Evolutionary conservation across 2,329 filamentous ascomycete species (phyloP), one percentile per base, ranked within the genome.

Genomic region (Ilyonectria destructans): DNA sequence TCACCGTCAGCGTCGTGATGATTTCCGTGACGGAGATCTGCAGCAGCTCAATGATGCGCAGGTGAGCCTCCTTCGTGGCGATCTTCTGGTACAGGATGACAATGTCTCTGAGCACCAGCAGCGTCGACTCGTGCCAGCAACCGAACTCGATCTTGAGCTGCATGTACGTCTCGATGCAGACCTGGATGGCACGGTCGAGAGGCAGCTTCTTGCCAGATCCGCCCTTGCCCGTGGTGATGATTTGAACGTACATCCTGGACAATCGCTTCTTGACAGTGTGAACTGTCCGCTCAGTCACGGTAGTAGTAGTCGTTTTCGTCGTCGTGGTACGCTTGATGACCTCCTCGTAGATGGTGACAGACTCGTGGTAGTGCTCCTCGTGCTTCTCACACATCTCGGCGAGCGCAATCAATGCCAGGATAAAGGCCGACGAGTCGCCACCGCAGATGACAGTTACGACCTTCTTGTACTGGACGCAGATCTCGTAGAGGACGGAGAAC

Each of bases 201-300:
- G 79, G 82, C 26, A 77, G 19, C 60, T 67, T 78, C 43, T 80
- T 80, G 2, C 77, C 79, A 0, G 79, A 77, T 0, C 78, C 78
- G 40, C 78, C 79, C 68, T 74, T 75, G n/a, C 81, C 80, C 6
- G 80, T 81, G 10, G 81, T 81, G 52, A 83, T 78, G 45, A 83
- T 75, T 72, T 69, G 73, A 5, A 77, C 71, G 59, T 87, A 87
- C 19, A 88, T 72, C 73, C 82, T 84, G 2, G 86, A 85, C 26
- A 88, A 78, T 9, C 85, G 82, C 69, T 83, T 86, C 76, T 86
- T 87, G 71, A 87, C 82, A 0, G 80, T 85, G 21, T 80, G 80
- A 13, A 85, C 72, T 2, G 82, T 81, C 0, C 79, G 80, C 75
- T 75, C 69, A 0, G 66, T 75, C 7, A 73, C 65, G 12, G 67